These are phyloP conservation scores for Kockiozyma suomiensis DNA, from an alignment of 805 yeast species.

Conservation along the genomic window DNA sequence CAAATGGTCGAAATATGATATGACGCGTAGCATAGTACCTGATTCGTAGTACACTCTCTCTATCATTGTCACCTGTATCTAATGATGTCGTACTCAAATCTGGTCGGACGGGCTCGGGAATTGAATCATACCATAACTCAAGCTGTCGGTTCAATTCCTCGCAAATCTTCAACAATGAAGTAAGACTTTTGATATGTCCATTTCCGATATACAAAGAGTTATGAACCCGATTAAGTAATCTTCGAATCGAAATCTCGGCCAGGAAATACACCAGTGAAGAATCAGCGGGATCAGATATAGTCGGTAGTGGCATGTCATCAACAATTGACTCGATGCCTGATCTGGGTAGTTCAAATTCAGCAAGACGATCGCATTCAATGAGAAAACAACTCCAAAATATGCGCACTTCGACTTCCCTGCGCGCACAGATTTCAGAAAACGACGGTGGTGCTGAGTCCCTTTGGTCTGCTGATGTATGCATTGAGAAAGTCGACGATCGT, in stretches of 20 bases:
- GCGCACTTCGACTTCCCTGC: slow-evolving; percentile 2
- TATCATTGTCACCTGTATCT: not conserved
- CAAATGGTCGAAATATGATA: slow-evolving; percentile 16
- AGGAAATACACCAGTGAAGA: slow-evolving; percentile 5
- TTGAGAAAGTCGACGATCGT: not conserved
- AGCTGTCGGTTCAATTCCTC: slow-evolving; percentile 19
- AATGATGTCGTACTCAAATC: not conserved
- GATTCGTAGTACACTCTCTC: not conserved
- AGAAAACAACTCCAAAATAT: slow-evolving; percentile 19
- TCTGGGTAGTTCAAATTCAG: slow-evolving; percentile 17
- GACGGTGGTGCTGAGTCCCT: too few relatives aligned
- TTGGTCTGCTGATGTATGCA: not conserved
- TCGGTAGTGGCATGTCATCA: slow-evolving; percentile 15
- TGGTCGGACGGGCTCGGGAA: slow-evolving; percentile 11
- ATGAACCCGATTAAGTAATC: slow-evolving; percentile 17
- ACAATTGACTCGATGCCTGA: slow-evolving; percentile 15
- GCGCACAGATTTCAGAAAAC: not conserved
- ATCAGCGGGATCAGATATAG: not conserved
- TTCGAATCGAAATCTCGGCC: slow-evolving; percentile 14
- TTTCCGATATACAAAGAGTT: slow-evolving; percentile 1
- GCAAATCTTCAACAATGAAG: slow-evolving; percentile 2
- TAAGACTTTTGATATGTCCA: not conserved
- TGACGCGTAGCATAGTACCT: slow-evolving; percentile 15
- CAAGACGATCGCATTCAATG: slow-evolving; percentile 15
- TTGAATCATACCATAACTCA: slow-evolving; percentile 13